Percentiles rank a stretch among this genome's conserved stretches.
Evolutionary conservation across 768 basidiomycete genomes (phyloP).

Genomic region (Boletus eberwhitei): DNA sequence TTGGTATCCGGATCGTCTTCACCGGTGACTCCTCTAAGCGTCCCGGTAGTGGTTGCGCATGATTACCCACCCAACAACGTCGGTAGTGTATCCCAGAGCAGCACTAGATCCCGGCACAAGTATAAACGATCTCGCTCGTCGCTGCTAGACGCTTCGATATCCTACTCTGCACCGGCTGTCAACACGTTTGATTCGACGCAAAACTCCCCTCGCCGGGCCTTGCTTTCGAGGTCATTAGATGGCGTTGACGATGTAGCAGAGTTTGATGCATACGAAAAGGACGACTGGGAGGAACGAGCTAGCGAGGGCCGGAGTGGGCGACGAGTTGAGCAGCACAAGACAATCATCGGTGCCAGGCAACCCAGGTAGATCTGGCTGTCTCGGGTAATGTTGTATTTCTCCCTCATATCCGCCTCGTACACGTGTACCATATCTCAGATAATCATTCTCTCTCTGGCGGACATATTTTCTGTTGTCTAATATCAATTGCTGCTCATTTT

Average conservation of each 20-base stretch:
- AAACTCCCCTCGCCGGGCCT: too few relatives aligned
- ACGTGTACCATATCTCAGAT: constrained; percentile 19
- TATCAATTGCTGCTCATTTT: not conserved
- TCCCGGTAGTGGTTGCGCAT: constrained; percentile 13
- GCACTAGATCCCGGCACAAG: constrained; percentile 27
- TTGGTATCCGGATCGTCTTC: constrained; percentile 14
- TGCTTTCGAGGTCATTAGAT: too few relatives aligned
- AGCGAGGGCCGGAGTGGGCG: constrained; percentile 48
- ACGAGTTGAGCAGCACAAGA: constrained; percentile 38
- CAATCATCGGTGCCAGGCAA: constrained; percentile 30
- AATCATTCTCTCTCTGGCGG: not conserved
- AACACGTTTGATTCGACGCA: too few relatives aligned
- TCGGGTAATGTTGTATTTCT: not conserved
- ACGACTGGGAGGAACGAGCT: constrained; percentile 51
- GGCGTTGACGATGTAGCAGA: constrained; percentile 6
- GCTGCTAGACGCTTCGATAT: too few relatives aligned
- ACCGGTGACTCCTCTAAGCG: constrained; percentile 9
- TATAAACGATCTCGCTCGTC: constrained; percentile 2
- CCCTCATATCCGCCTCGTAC: not conserved
- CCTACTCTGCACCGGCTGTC: too few relatives aligned
- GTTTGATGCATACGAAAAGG: constrained; percentile 40
- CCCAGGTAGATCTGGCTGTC: not conserved
- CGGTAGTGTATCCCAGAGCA: constrained; percentile 33
- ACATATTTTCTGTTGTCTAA: not conserved
- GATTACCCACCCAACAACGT: constrained; percentile 59